phyloP scores from a whole-genome alignment of 2,329 filamentous ascomycete species.

The Lasiodiplodia sp. region DNA sequence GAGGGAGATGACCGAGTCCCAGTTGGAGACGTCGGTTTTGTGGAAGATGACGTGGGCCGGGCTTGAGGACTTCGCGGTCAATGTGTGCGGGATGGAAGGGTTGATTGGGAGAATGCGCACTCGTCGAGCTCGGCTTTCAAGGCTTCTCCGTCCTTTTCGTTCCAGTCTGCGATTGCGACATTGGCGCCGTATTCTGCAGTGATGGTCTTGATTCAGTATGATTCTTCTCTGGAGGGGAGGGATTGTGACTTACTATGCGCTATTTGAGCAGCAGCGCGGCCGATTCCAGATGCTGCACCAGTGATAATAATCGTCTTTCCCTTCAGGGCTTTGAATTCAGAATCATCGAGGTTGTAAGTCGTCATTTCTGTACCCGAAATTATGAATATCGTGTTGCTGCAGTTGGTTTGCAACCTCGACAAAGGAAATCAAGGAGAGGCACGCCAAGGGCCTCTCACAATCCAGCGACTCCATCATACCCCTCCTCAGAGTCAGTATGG shows the following conservation, averaged over 20 bases:
- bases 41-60: slow-evolving; percentile 23
- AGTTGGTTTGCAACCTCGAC: neutral
- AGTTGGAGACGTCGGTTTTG: slow-evolving; percentile 17
- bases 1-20: slow-evolving; percentile 12
- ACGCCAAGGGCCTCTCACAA: neutral
- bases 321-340: slow-evolving; percentile 29
- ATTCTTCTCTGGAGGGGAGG: neutral
- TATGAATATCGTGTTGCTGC: too few species aligned
- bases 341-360: slow-evolving; percentile 10
- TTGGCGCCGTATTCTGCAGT: slow-evolving; percentile 35
- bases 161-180: slow-evolving; percentile 37
- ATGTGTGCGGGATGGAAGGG: too few species aligned
- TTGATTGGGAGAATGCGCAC: neutral
- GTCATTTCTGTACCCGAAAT: neutral
- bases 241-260: slow-evolving; percentile 33
- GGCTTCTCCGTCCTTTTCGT: slow-evolving; percentile 31
- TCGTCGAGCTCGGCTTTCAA: slow-evolving; percentile 30
- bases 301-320: slow-evolving; percentile 37
- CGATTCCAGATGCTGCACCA: slow-evolving; percentile 37
- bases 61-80: neutral
- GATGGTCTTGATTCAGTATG: neutral
- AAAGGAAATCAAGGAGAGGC: neutral
- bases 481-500: neutral
- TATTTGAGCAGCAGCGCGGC: slow-evolving; percentile 34
- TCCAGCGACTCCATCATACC: neutral